phyloP scores from a whole-genome alignment of 2,329 filamentous ascomycete genomes.

The Pseudogymnoascus sp. region DNA sequence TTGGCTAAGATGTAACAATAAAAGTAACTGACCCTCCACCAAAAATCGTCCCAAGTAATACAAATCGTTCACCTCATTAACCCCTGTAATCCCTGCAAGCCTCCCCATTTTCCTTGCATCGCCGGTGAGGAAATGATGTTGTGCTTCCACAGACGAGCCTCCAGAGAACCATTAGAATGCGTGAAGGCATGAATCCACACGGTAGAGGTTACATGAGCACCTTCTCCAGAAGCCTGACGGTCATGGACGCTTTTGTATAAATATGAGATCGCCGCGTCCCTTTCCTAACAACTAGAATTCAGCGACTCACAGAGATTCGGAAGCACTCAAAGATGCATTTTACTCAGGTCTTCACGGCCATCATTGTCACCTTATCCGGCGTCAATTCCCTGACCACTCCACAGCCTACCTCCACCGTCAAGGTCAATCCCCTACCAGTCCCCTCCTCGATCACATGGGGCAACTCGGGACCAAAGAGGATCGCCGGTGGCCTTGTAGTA shows the following conservation, averaged over 20 bases:
- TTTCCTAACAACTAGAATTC: background rate
- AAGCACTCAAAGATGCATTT: constrained; percentile 14
- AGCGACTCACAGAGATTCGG: background rate
- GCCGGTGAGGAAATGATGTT: background rate
- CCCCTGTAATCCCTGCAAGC: background rate
- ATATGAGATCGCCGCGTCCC: background rate
- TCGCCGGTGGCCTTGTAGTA: constrained; percentile 32
- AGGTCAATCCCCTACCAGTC: constrained; percentile 46
- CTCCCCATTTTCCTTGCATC: background rate
- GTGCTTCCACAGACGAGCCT: background rate
- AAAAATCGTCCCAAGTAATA: background rate
- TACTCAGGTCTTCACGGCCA: constrained; percentile 7
- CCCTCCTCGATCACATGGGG: constrained; percentile 46
- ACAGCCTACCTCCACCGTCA: constrained; percentile 33
- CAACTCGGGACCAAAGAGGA: constrained; percentile 37
- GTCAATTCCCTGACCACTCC: constrained; percentile 10
- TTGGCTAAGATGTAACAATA: background rate
- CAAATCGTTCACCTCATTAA: background rate
- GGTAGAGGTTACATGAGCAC: background rate
- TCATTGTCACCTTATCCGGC: constrained; percentile 25
- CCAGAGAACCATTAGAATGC: background rate
- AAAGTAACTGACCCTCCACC: background rate
- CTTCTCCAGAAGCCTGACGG: background rate
- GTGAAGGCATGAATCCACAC: background rate
- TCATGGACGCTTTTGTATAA: background rate